Evolutionary conservation across 176 grass and related monocot genomes (phyloP), one percentile per base, ranked within the genome.

Genomic region (Oryza rufipogon): DNA sequence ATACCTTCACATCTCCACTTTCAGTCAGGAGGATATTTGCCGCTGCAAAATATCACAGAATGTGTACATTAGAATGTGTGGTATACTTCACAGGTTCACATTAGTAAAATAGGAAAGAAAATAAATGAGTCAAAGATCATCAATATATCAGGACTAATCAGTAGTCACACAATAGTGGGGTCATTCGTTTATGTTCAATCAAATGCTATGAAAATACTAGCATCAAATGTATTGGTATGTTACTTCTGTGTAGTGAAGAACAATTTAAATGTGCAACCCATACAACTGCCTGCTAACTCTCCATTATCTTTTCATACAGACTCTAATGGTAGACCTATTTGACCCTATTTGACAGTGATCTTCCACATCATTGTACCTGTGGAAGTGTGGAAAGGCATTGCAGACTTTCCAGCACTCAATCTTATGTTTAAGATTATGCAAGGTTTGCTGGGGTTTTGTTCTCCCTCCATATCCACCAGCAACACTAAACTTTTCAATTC

Each of bases 1-100:
- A 89, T 89, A 99, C 97, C 93, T 99, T 99, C 79, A 99, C 97
- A 88, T 99, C 97, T 88, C 93, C 97, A 5, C 89, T 94, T 88
- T 96, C 97, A 65, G 97, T 99, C 11, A 99, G 81, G 60, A 99
- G 87, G 83, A 99, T 99, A 89, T 99, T 99, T 51, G 97, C 97
- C 42, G 97, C 97, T 99, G 91, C 70, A 91, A 82, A 91, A 92
- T 69, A 88, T 81, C 39, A 78, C 49, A 84, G n/a, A 75, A 77
- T 75, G 28, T 23, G 48, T 88, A 34, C 41, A 74, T 73, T 71
- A 84, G 33, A 41, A 60, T 74, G 47, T 79, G 76, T 48, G 19
- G 30, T 52, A 74, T 68, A 71, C 28, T 77, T 72, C 25, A 75
- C 54, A 70, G 20, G 54, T 7, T 64, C 12, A 67, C 65, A 68